Evolutionary conservation across 2,329 filamentous ascomycete species (phyloP), one percentile per base, ranked within the genome.

Genomic region (Shiraia bambusicola): DNA sequence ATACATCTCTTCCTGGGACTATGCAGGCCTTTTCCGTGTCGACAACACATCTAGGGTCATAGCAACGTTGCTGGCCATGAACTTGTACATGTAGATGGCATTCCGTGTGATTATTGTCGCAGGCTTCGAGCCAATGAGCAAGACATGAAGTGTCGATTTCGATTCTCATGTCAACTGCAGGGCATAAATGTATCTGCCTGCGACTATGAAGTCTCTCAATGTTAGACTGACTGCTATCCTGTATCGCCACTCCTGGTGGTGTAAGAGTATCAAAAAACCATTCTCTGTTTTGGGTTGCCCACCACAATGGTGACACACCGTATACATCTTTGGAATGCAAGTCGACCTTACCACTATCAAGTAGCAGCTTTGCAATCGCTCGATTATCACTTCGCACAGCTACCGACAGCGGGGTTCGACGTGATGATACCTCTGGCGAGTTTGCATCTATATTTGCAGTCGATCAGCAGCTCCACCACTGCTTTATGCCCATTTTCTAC

Each of bases 341-440:
- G 14, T 52, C 36, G 11, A 45, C 40, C 16, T 40, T 42, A 34
- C 40, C 38, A 19, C 22, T 40, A 19, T 30, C 40, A 24, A 52
- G 42, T 29, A 49, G 37, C 25, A 47, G 27, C 31, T 42, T 29
- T 8, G 47, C 37, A 10, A 45, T 33, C 3, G 13, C 26, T n/a
- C 40, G 30, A 22, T 37, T 7, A 15, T 42, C 46, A 3, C 11
- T 31, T 26, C 19, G 15, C 24, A 38, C 42, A 8, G 19, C 19
- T 22, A 22, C 19, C 19, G 19, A 22, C 8, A 22, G 19, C 19
- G 19, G 19, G 8, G 4, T 34, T 34, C 19, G 31, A 34, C 15
- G 8, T 34, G 31, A 34, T 15, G 28, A 25, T 39, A 38, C 33
- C 17, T 45, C 32, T 22, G 33, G 40, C 13, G 13, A 45, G 28